Base-by-base conservation (phyloP, 2,329 filamentous ascomycete species). In the Graphilbum fragrans region DNA sequence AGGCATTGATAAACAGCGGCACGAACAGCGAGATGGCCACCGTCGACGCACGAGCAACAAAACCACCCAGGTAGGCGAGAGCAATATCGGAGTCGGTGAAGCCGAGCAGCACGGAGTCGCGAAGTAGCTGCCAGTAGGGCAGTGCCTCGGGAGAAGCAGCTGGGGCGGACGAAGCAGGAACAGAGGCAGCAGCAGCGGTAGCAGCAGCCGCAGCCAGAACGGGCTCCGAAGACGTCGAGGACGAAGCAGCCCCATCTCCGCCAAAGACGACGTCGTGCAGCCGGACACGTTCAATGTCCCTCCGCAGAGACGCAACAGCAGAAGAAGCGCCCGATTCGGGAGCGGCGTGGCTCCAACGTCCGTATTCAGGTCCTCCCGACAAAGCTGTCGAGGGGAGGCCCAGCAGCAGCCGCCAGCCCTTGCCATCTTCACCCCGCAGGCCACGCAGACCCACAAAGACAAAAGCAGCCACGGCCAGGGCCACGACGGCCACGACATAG, bases 21-120 rank as follows among this genome's bases (percentile, higher is more conserved):
- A 98, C 83, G 62, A 96, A 98, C 6, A 96, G 74, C 1, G 86
- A 93, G 49, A 98, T 94, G 40, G 85, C 90, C 5, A 98, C 92
- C 0, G 87, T 94, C 1, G 88, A 95, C 8, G 92, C 88, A 42
- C 92, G 79, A 10, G 88, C 90, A 3, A 98, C 90, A 53, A 96
- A 95, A 2, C 92, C 92, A 47, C 90, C 92, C 0, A 96, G 65
- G 54, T 96, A 98, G 22, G 84, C 90, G 0, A 96, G 70, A 17
- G 78, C 80, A 47, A 98, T 94, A 50, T 82, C 75, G 10, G 77
- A 70, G 55, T 93, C 84, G 9, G 67, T 77, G 52, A 86, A 77
- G 14, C 83, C 88, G 11, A 94, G 70, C 7, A 77, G 51, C 51
- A 88, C 57, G 29, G 83, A 72, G 47, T 77, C 65, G 47, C 72